phyloP scores from a whole-genome alignment of 2,329 filamentous ascomycete genomes.

The Colletotrichum musicola region DNA sequence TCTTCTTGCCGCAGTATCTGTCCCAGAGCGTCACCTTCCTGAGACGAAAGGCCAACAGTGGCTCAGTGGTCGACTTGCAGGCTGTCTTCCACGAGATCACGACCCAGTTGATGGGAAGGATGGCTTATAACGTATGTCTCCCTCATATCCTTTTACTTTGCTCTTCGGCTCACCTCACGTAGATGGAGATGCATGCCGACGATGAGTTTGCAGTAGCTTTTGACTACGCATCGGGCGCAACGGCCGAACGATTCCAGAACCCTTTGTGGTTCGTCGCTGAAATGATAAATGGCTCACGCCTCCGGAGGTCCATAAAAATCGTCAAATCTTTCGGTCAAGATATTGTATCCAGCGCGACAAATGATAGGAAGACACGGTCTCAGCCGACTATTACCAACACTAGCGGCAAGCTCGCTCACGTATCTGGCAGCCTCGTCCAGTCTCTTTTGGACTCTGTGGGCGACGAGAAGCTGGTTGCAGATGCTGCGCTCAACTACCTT shows the following conservation, averaged over 20 bases:
- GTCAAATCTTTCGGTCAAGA: slow-evolving; percentile 68
- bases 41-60: slow-evolving; percentile 44
- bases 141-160: neutral
- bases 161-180: neutral
- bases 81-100: slow-evolving; percentile 73
- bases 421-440: slow-evolving; percentile 70
- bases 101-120: slow-evolving; percentile 74
- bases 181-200: slow-evolving; percentile 75
- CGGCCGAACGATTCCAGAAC: slow-evolving; percentile 74
- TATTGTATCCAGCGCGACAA: slow-evolving; percentile 68
- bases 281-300: slow-evolving; percentile 58
- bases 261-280: slow-evolving; percentile 73
- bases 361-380: slow-evolving; percentile 48
- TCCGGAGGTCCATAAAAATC: slow-evolving; percentile 62
- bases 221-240: slow-evolving; percentile 71
- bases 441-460: slow-evolving; percentile 69
- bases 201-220: slow-evolving; percentile 72
- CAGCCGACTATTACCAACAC: neutral
- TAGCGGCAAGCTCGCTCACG: slow-evolving; percentile 49
- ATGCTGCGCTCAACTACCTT: slow-evolving; percentile 75
- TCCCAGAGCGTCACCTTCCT: slow-evolving; percentile 56
- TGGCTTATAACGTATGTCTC: slow-evolving; percentile 69
- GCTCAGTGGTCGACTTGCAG: slow-evolving; percentile 65
- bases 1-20: slow-evolving; percentile 68
- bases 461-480: slow-evolving; percentile 69